Conservation (phyloP, 2,329 filamentous ascomycete species). For the Fusarium sambucinum region DNA sequence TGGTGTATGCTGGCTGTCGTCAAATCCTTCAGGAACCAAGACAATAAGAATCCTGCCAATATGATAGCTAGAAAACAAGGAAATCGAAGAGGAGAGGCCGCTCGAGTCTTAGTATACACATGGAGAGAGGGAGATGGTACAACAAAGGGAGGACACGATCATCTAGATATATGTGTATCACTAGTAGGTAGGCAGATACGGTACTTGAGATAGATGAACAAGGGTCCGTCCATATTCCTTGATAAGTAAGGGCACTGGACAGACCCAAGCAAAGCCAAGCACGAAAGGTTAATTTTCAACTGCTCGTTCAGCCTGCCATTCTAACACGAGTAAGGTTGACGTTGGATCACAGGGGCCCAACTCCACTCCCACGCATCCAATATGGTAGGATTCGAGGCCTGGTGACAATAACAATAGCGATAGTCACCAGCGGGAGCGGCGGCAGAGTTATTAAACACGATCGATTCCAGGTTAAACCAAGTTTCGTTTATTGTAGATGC, state of each 20-base stretch:
- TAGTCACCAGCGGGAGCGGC: slow-evolving; percentile 21
- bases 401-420: slow-evolving; percentile 18
- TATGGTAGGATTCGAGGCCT: slow-evolving; percentile 8
- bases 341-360: slow-evolving; percentile 21
- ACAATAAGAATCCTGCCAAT: background rate
- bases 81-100: background rate
- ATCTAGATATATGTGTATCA: slow-evolving; percentile 4
- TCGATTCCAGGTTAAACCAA: slow-evolving; percentile 19
- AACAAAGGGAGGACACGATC: background rate
- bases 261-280: background rate
- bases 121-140: background rate
- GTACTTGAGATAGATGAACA: background rate
- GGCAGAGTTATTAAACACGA: slow-evolving; percentile 16
- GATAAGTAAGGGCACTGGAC: background rate
- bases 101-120: background rate
- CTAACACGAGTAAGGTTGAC: slow-evolving; percentile 29
- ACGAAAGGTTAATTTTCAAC: slow-evolving; percentile 3
- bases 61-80: background rate
- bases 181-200: background rate
- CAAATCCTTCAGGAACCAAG: background rate
- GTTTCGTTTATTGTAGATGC: slow-evolving; percentile 24
- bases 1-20: background rate
- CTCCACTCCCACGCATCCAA: slow-evolving; percentile 18
- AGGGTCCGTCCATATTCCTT: slow-evolving; percentile 1
- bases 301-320: background rate